phyloP scores from a whole-genome alignment of 495 filamentous ascomycete genomes.

The Annulohypoxylon maeteangense region DNA sequence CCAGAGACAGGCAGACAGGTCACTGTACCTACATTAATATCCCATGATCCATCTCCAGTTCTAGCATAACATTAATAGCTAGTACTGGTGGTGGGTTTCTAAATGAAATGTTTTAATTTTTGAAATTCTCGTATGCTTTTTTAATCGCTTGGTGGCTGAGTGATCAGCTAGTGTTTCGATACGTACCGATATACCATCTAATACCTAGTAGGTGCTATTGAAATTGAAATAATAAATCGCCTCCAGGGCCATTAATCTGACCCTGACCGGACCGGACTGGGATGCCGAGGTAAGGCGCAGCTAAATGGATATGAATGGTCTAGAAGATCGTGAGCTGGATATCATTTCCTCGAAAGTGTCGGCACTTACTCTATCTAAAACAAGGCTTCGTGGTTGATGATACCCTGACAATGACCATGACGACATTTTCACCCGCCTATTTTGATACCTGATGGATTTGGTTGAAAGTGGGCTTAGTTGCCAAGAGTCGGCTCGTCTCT shows the following conservation, averaged over 20 bases:
- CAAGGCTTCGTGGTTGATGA: not conserved
- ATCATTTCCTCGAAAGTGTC: not conserved
- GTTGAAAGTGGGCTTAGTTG: not conserved
- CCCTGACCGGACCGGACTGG: not conserved
- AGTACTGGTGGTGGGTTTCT: too few species aligned
- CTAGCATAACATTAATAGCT: too few species aligned
- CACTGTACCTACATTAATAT: not conserved
- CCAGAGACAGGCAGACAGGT: not conserved
- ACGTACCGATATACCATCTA: too few species aligned
- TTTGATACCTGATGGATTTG: not conserved
- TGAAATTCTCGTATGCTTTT: too few species aligned
- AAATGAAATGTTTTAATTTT: too few species aligned
- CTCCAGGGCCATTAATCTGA: too few species aligned
- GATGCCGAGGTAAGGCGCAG: slow-evolving; percentile 3
- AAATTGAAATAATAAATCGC: too few species aligned
- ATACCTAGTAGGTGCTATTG: too few species aligned
- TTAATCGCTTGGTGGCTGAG: too few species aligned
- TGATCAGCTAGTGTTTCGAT: too few species aligned
- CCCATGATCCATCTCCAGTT: too few species aligned
- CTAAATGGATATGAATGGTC: not conserved
- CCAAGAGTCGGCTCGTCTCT: not conserved
- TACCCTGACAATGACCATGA: slow-evolving; percentile 3
- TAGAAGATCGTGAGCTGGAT: slow-evolving; percentile 10
- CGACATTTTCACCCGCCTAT: not conserved
- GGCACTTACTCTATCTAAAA: not conserved